Percentiles rank a stretch among this genome's conserved stretches.
These are phyloP conservation scores for Fusarium poae DNA, from an alignment of 2,329 filamentous ascomycete genomes.

Conservation along the genomic window DNA sequence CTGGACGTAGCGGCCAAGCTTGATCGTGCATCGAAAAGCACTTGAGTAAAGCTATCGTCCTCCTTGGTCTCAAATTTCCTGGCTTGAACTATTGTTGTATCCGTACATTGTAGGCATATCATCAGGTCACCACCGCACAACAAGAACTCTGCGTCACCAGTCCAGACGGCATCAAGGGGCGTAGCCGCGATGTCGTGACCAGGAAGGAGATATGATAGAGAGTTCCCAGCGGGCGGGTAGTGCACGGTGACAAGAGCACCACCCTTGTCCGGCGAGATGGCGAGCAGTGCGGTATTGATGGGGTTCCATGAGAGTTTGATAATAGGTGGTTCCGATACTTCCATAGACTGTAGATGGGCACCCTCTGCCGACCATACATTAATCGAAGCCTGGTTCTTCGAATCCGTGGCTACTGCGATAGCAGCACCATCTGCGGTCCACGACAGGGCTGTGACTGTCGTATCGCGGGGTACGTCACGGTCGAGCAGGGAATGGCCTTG, in stretches of 20 bases:
- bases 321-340: constrained; percentile 70
- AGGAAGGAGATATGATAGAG: constrained; percentile 62
- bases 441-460: constrained; percentile 69
- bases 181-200: constrained; percentile 65
- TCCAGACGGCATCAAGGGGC: constrained; percentile 71
- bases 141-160: constrained; percentile 68
- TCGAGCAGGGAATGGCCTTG: constrained; percentile 61
- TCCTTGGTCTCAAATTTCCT: constrained; percentile 66
- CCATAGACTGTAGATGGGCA: constrained; percentile 64
- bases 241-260: constrained; percentile 70
- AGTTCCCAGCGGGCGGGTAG: constrained; percentile 58
- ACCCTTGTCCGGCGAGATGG: constrained; percentile 67
- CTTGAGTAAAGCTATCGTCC: constrained; percentile 66
- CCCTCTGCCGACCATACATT: constrained; percentile 70
- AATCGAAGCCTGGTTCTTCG: constrained; percentile 64
- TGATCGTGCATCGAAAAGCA: constrained; percentile 68
- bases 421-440: constrained; percentile 70
- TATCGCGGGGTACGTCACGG: constrained; percentile 64
- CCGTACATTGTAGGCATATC: constrained; percentile 61
- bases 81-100: constrained; percentile 60
- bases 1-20: constrained; percentile 70
- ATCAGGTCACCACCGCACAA: constrained; percentile 70
- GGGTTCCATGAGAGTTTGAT: constrained; percentile 73
- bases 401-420: constrained; percentile 71
- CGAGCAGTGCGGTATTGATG: constrained; percentile 66